Percentiles rank a stretch among this genome's conserved stretches.
These are phyloP conservation scores for Acidiella bohemica DNA, from an alignment of 495 filamentous ascomycete species.

Conservation along the genomic window DNA sequence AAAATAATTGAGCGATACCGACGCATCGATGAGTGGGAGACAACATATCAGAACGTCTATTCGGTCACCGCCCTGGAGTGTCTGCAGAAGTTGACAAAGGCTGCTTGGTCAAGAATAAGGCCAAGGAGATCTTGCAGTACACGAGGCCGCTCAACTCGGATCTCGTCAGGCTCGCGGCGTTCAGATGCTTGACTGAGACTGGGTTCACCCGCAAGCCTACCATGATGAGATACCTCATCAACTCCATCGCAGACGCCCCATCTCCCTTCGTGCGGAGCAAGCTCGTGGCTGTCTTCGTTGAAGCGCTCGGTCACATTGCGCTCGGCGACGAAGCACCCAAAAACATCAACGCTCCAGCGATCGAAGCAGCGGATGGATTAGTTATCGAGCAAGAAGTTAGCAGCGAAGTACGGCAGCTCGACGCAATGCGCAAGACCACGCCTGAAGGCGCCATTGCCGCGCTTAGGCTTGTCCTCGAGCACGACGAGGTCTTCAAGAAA, in stretches of 20 bases:
- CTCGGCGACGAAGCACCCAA: conserved; percentile 45
- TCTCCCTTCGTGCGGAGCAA: conserved; percentile 67
- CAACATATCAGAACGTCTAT: conserved; percentile 83
- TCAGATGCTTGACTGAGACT: conserved; percentile 65
- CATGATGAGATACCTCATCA: conserved; percentile 57
- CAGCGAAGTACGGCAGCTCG: conserved; percentile 46
- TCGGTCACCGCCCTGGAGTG: conserved; percentile 72
- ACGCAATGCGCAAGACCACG: conserved; percentile 41
- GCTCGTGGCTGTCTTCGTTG: conserved; percentile 53
- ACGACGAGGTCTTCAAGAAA: conserved; percentile 47
- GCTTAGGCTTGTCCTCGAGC: conserved; percentile 55
- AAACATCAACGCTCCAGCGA: conserved; percentile 19
- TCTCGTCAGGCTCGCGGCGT: conserved; percentile 67
- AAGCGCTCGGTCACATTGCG: conserved; percentile 65
- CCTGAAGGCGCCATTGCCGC: conserved; percentile 62
- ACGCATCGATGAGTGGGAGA: conserved; percentile 86
- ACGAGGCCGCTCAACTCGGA: conserved; percentile 65
- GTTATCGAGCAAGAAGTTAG: conserved; percentile 67
- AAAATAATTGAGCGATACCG: conserved; percentile 82
- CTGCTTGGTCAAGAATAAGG: conserved; percentile 46
- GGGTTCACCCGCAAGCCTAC: conserved; percentile 50
- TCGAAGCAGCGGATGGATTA: conserved; percentile 42
- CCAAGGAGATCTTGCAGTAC: conserved; percentile 66
- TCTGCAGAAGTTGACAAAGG: conserved; percentile 58
- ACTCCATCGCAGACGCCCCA: conserved; percentile 56